phyloP scores from a whole-genome alignment of 2,329 filamentous ascomycete genomes.

The Verticillium alfalfae region DNA sequence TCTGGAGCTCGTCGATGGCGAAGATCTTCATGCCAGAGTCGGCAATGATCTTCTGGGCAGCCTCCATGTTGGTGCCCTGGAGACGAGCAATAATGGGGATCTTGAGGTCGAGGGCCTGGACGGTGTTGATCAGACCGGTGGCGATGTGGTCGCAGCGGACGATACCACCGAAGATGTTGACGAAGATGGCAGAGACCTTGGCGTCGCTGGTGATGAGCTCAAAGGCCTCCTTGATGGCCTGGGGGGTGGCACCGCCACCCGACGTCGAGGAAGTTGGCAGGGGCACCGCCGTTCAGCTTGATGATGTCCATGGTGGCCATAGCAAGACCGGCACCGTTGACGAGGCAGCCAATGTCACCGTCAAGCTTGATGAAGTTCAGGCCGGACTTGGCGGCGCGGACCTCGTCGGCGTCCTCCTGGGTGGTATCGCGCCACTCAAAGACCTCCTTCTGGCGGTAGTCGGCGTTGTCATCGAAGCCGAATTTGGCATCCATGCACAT shows the following conservation, averaged over 20 bases:
- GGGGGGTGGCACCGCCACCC: conserved; percentile 95
- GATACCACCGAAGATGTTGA: conserved; percentile 99
- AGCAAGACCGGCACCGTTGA: conserved; percentile 97
- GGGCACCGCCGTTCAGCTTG: conserved; percentile 94
- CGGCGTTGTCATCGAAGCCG: conserved; percentile 97
- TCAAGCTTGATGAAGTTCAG: conserved; percentile 99
- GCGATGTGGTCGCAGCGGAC: conserved; percentile 97
- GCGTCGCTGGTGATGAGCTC: conserved; percentile 97
- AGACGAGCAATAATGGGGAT: conserved; percentile 95
- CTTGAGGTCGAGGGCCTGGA: conserved; percentile 89
- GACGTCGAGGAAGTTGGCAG: conserved; percentile 98
- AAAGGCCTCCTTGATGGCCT: conserved; percentile 95
- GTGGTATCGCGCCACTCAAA: conserved; percentile 90
- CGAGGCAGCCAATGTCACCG: conserved; percentile 96
- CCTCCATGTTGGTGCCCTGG: conserved; percentile 97
- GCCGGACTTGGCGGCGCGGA: conserved; percentile 84
- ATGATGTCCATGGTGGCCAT: conserved; percentile 99
- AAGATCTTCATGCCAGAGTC: conserved; percentile 99
- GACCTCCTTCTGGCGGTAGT: conserved; percentile 95
- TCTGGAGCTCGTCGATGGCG: conserved; percentile 97
- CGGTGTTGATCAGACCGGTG: conserved; percentile 90
- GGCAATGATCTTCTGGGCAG: conserved; percentile 88
- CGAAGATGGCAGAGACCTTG: conserved; percentile 98
- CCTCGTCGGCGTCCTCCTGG: conserved; percentile 96
- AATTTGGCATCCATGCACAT: conserved; percentile 99